phyloP scores from a whole-genome alignment of 2,329 filamentous ascomycete species.

The Apiospora aurea region DNA sequence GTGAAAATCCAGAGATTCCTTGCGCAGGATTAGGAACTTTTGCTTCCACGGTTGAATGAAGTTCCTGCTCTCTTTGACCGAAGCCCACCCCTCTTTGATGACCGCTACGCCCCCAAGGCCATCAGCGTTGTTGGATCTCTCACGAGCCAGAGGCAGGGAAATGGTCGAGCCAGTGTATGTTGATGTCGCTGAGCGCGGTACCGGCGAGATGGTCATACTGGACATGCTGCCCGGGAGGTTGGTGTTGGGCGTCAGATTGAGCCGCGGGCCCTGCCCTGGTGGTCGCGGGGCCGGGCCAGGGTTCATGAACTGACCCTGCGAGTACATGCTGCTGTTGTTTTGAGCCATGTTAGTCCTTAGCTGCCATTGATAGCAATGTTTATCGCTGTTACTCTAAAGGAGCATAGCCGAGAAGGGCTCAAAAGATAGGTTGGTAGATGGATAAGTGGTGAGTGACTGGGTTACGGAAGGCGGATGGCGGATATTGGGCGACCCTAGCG shows the following conservation, averaged over 20 bases:
- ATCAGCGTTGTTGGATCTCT: slow-evolving; percentile 64
- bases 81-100: slow-evolving; percentile 83
- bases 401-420: neutral
- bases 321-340: slow-evolving; percentile 62
- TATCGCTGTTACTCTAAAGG: neutral
- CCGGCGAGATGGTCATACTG: slow-evolving; percentile 77
- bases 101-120: slow-evolving; percentile 73
- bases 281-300: slow-evolving; percentile 93
- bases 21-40: slow-evolving; percentile 89
- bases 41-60: slow-evolving; percentile 88
- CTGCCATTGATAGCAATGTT: slow-evolving; percentile 9
- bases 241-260: slow-evolving; percentile 79
- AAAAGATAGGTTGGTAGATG: slow-evolving; percentile 3
- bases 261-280: slow-evolving; percentile 81
- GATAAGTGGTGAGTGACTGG: neutral
- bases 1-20: slow-evolving; percentile 92
- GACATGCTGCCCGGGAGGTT: slow-evolving; percentile 79
- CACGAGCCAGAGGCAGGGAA: slow-evolving; percentile 72
- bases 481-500: slow-evolving; percentile 18
- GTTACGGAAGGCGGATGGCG: slow-evolving; percentile 12
- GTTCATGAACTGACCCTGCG: slow-evolving; percentile 85
- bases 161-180: slow-evolving; percentile 77
- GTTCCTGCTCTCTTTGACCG: slow-evolving; percentile 89
- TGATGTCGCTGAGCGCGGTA: slow-evolving; percentile 69
- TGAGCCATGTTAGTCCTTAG: slow-evolving; percentile 37